These are phyloP conservation scores for Artemisia annua DNA, from an alignment of 129 eudicot species.

Conservation along the genomic window DNA sequence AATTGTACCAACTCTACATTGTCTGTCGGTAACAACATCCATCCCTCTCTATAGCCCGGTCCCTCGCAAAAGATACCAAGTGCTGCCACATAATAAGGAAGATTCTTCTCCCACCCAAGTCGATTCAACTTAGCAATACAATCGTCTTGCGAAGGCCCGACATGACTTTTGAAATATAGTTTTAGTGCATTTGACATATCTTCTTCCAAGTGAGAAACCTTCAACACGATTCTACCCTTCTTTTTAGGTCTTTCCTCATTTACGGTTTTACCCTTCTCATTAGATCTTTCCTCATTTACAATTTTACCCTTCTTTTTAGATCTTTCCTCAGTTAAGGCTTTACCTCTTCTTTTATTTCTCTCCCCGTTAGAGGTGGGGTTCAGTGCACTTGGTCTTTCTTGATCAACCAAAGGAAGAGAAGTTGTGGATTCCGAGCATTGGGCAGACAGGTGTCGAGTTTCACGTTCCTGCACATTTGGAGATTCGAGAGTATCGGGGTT, in stretches of 20 bases:
- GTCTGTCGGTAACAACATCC: background rate
- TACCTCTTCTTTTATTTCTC: background rate
- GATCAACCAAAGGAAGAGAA: slow-evolving; percentile 1
- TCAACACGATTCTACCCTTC: background rate
- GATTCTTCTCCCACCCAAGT: background rate
- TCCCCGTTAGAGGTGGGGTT: background rate
- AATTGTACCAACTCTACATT: background rate
- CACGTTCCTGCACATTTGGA: background rate
- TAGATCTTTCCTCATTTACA: background rate
- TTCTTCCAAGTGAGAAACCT: background rate
- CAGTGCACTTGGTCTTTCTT: background rate
- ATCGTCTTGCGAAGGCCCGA: background rate
- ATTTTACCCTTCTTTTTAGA: background rate
- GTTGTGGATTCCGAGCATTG: background rate
- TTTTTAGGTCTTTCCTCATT: background rate
- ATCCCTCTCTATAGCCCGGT: background rate
- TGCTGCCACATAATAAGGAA: background rate
- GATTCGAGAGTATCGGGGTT: background rate
- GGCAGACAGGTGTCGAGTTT: background rate
- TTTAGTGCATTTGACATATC: background rate
- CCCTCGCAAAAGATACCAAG: slow-evolving; percentile 3
- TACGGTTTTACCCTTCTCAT: background rate
- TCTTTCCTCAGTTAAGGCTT: background rate
- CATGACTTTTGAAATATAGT: background rate
- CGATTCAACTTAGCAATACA: background rate